Evolutionary conservation across 176 grass and related monocot genomes (phyloP).

Genomic region (Oryza officinalis): DNA sequence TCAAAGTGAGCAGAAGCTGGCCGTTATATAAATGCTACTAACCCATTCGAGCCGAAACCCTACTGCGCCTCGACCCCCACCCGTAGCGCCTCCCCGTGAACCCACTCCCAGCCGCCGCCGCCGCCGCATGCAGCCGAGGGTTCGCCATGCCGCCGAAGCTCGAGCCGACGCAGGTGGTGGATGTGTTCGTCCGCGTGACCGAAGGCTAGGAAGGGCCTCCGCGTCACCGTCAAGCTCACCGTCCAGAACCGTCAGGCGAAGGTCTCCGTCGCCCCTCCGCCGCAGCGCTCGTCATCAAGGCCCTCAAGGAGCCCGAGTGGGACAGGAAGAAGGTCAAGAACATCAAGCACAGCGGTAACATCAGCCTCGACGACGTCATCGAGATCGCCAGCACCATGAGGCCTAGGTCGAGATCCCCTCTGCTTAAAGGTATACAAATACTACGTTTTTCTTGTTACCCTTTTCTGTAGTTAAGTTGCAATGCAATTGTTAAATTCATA

Average conservation of each 20-base stretch:
- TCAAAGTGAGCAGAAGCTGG: not conserved
- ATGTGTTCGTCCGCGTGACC: constrained; percentile 88
- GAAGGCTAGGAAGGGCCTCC: constrained; percentile 95
- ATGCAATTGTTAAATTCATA: not conserved
- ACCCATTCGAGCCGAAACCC: constrained; percentile 13
- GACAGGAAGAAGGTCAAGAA: constrained; percentile 85
- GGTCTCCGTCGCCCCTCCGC: constrained; percentile 84
- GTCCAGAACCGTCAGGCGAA: constrained; percentile 95
- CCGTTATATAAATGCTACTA: constrained; percentile 21
- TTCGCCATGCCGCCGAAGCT: constrained; percentile 78
- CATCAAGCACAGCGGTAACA: constrained; percentile 81
- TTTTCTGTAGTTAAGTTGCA: not conserved
- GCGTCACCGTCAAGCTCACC: constrained; percentile 94
- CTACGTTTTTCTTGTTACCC: not conserved
- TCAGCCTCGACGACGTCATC: constrained; percentile 78
- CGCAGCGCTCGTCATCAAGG: constrained; percentile 82
- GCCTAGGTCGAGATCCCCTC: constrained; percentile 64
- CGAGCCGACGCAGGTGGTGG: constrained; percentile 81
- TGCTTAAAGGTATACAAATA: constrained; percentile 39
- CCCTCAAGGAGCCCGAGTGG: constrained; percentile 82
- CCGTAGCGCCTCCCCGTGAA: constrained; percentile 7
- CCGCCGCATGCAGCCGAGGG: constrained; percentile 5
- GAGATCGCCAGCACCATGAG: constrained; percentile 72
- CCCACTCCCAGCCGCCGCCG: not conserved
- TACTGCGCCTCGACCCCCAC: constrained; percentile 15